Evolutionary conservation across 2,329 filamentous ascomycete species (phyloP), one percentile per base, ranked within the genome.

Genomic region (Ilyonectria destructans): DNA sequence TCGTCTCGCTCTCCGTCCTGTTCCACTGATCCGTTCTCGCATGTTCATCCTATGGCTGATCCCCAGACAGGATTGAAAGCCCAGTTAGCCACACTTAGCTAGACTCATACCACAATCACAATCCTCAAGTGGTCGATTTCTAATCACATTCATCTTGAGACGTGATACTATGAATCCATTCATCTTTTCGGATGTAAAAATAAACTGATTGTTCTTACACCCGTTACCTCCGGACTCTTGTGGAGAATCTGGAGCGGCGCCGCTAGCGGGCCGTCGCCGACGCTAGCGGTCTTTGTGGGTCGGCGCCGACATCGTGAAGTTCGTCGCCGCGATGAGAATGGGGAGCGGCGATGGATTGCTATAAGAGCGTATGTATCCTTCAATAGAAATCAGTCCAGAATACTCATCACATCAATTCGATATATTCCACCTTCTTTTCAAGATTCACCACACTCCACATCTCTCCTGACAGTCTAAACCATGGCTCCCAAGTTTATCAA

Each of bases 401-500:
- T 29, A 1, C 26, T 10, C 19, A 10, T 6, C n/a, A 35, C n/a
- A 37, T 15, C 51, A 9, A 31, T 31, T 31, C 8, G 6, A 21
- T 17, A 52, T 8, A 52, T 29, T n/a, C 49, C 10, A 29, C 29
- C 15, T 31, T 19, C 48, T 19, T 12, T 19, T 52, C 17, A 43
- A 13, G 17, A 31, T 15, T n/a, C 19, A 6, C 51, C 5, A 54
- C 19, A 6, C 12, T 21, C 12, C 29, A 19, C 17, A 9, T 29
- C 15, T 51, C 12, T 12, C 43, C 21, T 3, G 5, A 26, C 29
- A 15, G 17, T 40, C 78, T 45, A 19, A n/a, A 63, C 4, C 40
- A 69, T 68, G 26, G 56, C 77, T 2, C 73, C 74, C 61, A 79
- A 76, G 61, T 77, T 71, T 59, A 73, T 74, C 62, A 79, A 78